Percentiles rank a stretch among this genome's conserved stretches.
phyloP scores from a whole-genome alignment of 1,284 basidiomycete species.

The Austroboletus niveus region DNA sequence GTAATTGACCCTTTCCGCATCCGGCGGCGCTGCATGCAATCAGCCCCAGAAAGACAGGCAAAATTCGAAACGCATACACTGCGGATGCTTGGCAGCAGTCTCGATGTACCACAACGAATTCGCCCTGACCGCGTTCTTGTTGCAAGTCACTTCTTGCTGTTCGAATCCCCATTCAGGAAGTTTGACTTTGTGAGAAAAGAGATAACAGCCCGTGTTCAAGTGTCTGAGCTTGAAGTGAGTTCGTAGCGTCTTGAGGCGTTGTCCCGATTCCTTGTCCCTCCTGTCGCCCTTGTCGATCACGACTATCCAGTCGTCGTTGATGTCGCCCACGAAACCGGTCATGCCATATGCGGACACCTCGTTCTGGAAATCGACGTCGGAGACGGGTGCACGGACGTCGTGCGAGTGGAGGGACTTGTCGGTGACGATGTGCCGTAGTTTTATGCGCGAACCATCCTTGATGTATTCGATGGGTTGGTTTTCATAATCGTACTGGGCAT shows the following conservation, averaged over 20 bases:
- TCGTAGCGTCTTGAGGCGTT: constrained; percentile 76
- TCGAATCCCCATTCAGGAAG: constrained; percentile 97
- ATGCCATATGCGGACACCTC: constrained; percentile 97
- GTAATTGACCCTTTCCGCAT: constrained; percentile 88
- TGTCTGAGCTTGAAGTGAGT: constrained; percentile 88
- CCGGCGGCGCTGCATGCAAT: constrained; percentile 52
- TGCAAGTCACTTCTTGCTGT: constrained; percentile 98
- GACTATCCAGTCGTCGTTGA: constrained; percentile 94
- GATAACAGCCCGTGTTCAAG: constrained; percentile 87
- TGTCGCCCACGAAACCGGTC: constrained; percentile 81
- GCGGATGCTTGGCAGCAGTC: constrained; percentile 71
- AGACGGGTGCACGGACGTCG: constrained; percentile 92
- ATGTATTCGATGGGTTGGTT: constrained; percentile 63
- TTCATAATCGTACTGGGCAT: constrained; percentile 55
- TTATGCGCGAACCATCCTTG: constrained; percentile 70
- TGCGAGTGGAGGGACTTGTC: constrained; percentile 93
- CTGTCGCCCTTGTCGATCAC: constrained; percentile 79
- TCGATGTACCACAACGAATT: constrained; percentile 97
- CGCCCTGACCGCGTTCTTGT: constrained; percentile 88
- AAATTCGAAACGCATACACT: constrained; percentile 51
- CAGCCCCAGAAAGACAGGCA: background rate
- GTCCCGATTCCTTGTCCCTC: constrained; percentile 64
- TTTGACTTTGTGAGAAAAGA: constrained; percentile 98
- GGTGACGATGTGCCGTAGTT: constrained; percentile 80
- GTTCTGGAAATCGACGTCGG: constrained; percentile 98